Evolutionary conservation across 192 early-diverging fungal species (phyloP).

Genomic region (Rhizophagus prolifer): DNA sequence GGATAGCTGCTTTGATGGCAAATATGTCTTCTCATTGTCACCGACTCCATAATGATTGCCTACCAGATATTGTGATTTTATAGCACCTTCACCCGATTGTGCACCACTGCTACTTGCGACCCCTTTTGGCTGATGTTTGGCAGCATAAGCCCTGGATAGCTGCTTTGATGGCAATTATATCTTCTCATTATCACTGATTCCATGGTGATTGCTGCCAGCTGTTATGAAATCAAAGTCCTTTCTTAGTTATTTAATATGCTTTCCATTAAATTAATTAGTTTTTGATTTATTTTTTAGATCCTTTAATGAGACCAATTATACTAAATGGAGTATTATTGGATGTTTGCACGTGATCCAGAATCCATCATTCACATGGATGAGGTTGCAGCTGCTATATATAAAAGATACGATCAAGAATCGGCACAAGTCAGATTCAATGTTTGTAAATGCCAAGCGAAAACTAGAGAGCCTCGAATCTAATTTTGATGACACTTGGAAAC

Average conservation of each 20-base stretch:
- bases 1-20: too few relatives aligned
- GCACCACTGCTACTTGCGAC: too few relatives aligned
- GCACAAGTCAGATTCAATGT: conserved; percentile 24
- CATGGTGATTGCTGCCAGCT: too few relatives aligned
- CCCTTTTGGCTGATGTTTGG: too few relatives aligned
- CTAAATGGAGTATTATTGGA: conserved; percentile 1
- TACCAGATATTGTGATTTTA: too few relatives aligned
- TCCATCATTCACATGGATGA: conserved; percentile 8
- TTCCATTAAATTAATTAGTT: neutral
- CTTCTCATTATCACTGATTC: too few relatives aligned
- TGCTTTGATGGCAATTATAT: too few relatives aligned
- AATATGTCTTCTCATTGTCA: conserved; percentile 8
- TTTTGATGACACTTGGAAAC: conserved; percentile 9
- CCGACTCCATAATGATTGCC: conserved; percentile 13
- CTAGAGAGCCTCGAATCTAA: conserved; percentile 8
- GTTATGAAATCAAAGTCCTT: conserved; percentile 8
- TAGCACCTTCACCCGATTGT: neutral
- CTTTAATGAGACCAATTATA: conserved; percentile 12
- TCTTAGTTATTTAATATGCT: conserved; percentile 1
- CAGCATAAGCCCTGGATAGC: too few relatives aligned
- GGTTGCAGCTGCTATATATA: conserved; percentile 1
- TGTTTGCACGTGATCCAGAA: conserved; percentile 6
- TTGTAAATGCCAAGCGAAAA: conserved; percentile 1
- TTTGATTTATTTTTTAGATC: conserved; percentile 15
- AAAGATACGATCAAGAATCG: conserved; percentile 2